Evolutionary conservation across 495 filamentous ascomycete genomes (phyloP).

Genomic region (Staphylotrichum longicolle): DNA sequence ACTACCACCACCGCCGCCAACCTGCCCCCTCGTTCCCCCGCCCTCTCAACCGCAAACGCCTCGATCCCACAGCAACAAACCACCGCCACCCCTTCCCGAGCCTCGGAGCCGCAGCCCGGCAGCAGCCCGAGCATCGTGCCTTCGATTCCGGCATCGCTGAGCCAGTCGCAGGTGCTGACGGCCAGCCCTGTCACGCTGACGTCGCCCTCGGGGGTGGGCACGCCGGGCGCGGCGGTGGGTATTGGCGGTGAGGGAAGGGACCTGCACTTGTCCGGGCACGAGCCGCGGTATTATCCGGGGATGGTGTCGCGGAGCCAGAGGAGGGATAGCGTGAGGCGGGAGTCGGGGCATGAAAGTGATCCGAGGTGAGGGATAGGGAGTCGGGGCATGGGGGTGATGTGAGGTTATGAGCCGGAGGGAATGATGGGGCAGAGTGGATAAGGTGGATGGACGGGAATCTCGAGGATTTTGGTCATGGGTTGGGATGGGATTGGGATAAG

Average conservation of each 20-base stretch:
- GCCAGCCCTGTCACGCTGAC: conserved; percentile 20
- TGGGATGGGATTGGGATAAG: background rate
- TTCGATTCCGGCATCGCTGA: background rate
- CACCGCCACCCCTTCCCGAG: conserved; percentile 16
- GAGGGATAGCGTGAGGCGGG: conserved; percentile 45
- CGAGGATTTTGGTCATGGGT: no score
- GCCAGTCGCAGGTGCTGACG: background rate
- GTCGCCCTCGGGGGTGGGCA: conserved; percentile 14
- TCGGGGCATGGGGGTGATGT: conserved; percentile 42
- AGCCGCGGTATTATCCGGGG: conserved; percentile 71
- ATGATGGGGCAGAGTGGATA: background rate
- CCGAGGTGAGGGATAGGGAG: conserved; percentile 3
- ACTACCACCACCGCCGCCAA: background rate
- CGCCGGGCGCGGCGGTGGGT: conserved; percentile 4
- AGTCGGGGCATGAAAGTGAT: conserved; percentile 43
- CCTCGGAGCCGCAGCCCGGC: conserved; percentile 16
- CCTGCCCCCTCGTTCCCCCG: conserved; percentile 28
- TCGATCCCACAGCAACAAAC: conserved; percentile 19
- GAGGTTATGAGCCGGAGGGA: background rate
- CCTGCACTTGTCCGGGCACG: conserved; percentile 51
- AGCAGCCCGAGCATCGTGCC: background rate
- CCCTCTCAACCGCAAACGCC: conserved; percentile 24
- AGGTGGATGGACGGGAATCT: background rate
- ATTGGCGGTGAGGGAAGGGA: conserved; percentile 26
- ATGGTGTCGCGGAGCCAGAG: conserved; percentile 60